Evolutionary conservation across 192 early-diverging fungal species (phyloP), one percentile per base, ranked within the genome.

Genomic region (Entomortierella parvispora): DNA sequence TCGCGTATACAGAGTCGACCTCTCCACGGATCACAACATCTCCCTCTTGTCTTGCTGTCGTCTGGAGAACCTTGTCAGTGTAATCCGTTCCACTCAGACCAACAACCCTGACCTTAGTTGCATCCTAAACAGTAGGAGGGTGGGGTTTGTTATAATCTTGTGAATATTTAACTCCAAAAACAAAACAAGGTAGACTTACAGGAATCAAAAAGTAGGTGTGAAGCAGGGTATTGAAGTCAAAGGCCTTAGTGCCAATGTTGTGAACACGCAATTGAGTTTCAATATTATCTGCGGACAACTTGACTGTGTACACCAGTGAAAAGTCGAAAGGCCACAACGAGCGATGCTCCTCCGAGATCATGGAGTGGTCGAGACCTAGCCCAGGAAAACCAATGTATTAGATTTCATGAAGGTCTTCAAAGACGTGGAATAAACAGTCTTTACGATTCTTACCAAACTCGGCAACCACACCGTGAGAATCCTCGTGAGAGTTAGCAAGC

Each of bases 141-240:
- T 43, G 14, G 11, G 31, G 14, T 14, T 12, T n/a, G n/a, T n/a
- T n/a, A n/a, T n/a, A n/a, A n/a, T n/a, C n/a, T n/a, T n/a, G n/a
- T n/a, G n/a, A n/a, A n/a, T n/a, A n/a, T n/a, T n/a, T n/a, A n/a
- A n/a, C n/a, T n/a, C n/a, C n/a, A n/a, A n/a, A n/a, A n/a, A 46
- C 2, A 47, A 20, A 49, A 22, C n/a, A 7, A 15, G 29, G 12
- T 25, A 8, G 20, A 33, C 65, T 80, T 83, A 87, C 88, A 17
- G 86, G 81, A 46, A 93, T 86, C 14, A 80, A 68, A 62, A 96
- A 90, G 79, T 99, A 99, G 17, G 96, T 96, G 80, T 99, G 96
- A 67, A 98, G 82, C n/a, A 99, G 87, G 29, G 90, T 80, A 20
- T 95, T 95, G 70, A 99, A 97, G 54, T 87, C 84, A 59, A 95